Conservation (phyloP, 169 alveolate species). For the Plasmodium ovale region DNA sequence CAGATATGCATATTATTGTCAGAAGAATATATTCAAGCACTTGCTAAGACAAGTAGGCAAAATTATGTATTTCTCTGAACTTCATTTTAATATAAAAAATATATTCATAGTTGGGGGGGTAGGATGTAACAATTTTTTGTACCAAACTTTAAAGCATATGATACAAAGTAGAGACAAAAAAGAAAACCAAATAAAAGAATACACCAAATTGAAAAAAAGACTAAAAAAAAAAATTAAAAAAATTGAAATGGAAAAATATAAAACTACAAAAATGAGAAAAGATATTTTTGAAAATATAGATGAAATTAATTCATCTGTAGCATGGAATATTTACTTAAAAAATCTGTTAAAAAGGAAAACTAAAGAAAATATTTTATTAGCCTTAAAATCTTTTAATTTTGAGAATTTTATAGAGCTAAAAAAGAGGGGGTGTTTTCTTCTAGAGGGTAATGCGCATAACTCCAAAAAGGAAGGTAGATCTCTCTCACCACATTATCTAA, state of each 20-base stretch:
- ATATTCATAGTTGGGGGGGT: constrained; percentile 73
- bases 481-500: no score
- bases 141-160: constrained; percentile 24
- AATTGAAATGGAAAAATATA: constrained; percentile 15
- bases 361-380: constrained; percentile 27
- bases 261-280: constrained; percentile 7
- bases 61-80: constrained; percentile 70
- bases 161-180: constrained; percentile 12
- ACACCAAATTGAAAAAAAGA: constrained; percentile 47
- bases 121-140: constrained; percentile 58
- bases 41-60: constrained; percentile 44
- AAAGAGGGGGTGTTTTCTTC: constrained; percentile 25
- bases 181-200: constrained; percentile 52
- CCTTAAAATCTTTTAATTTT: constrained; percentile 38
- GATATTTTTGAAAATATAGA: constrained; percentile 8
- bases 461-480: no score
- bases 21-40: constrained; percentile 49
- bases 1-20: constrained; percentile 64
- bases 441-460: constrained; percentile 21
- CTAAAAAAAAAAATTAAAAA: constrained; percentile 49
- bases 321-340: constrained; percentile 57
- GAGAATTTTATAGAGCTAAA: constrained; percentile 31
- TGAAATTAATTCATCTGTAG: constrained; percentile 21
- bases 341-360: constrained; percentile 46
- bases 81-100: constrained; percentile 65